Evolutionary conservation across 2,329 filamentous ascomycete species (phyloP), one percentile per base, ranked within the genome.

Genomic region (Pezicula radicicola): DNA sequence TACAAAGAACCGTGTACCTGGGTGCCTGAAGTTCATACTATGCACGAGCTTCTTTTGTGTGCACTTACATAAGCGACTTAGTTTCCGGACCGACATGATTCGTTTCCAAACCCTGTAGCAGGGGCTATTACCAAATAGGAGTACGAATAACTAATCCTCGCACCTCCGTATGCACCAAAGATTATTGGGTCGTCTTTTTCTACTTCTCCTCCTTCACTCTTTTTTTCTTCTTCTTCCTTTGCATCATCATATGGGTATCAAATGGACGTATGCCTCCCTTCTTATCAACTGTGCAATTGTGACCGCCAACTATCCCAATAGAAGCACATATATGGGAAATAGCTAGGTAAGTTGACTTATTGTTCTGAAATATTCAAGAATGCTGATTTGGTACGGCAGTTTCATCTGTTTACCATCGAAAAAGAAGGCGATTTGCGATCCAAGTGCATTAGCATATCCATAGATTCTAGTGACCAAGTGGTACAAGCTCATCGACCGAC

Each of bases 141-240:
- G n/a, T n/a, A n/a, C n/a, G n/a, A n/a, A n/a, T n/a, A n/a, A n/a
- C n/a, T n/a, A n/a, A n/a, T n/a, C n/a, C n/a, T n/a, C n/a, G n/a
- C n/a, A n/a, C n/a, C n/a, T n/a, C n/a, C n/a, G n/a, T n/a, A n/a
- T n/a, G n/a, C n/a, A n/a, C n/a, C n/a, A n/a, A n/a, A n/a, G 27
- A 28, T 28, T 28, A 28, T 28, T 28, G 27, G 9, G 27, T 28
- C 27, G 9, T 28, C 27, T 5, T 46, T 16, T 13, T 46, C 19
- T 46, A 30, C 44, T 46, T 46, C 44, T 46, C 27, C 44, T 46
- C n/a, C 41, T 44, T 44, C 41, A 44, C 41, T 46, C 44, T 46
- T 33, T 7, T 33, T 15, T 46, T 8, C 44, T 30, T 46, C 44
- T 30, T 30, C 27, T 30, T 27, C 27, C 44, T 27, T 9, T 27